Evolutionary conservation across 1,284 basidiomycete genomes (phyloP).

Genomic region (Cutaneotrichosporon curvatum): DNA sequence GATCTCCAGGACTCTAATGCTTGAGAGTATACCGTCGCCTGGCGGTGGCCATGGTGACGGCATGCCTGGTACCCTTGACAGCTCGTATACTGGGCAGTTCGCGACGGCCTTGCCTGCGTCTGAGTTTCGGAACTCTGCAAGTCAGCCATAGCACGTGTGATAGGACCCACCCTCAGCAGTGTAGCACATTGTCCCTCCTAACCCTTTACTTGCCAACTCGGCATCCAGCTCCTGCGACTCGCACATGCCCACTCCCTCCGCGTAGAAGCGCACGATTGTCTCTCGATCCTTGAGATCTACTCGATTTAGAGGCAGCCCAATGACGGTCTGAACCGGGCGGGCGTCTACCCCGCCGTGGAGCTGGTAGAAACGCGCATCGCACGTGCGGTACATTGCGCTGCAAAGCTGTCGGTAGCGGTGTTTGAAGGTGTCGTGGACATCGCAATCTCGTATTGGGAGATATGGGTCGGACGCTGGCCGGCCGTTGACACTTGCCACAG

Average conservation of each 20-base stretch:
- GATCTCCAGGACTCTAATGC: conserved; percentile 15
- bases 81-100: conserved; percentile 12
- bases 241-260: conserved; percentile 6
- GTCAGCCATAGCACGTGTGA: neutral
- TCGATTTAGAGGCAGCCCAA: conserved; percentile 1
- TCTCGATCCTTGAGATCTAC: neutral
- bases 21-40: conserved; percentile 1
- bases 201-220: neutral
- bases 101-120: conserved; percentile 7
- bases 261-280: conserved; percentile 6
- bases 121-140: conserved; percentile 7
- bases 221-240: conserved; percentile 7
- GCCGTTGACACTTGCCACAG: conserved; percentile 2
- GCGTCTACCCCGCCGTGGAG: conserved; percentile 8
- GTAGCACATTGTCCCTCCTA: conserved; percentile 11
- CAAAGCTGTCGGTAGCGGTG: conserved; percentile 5
- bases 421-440: conserved; percentile 1
- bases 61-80: neutral
- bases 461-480: neutral
- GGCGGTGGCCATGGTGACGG: conserved; percentile 4
- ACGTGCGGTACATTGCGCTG: conserved; percentile 8
- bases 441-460: neutral
- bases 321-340: conserved; percentile 1
- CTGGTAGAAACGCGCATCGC: conserved; percentile 10
- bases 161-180: conserved; percentile 1